phyloP scores from a whole-genome alignment of 2,329 filamentous ascomycete species.

The Parascedosporium putredinis region DNA sequence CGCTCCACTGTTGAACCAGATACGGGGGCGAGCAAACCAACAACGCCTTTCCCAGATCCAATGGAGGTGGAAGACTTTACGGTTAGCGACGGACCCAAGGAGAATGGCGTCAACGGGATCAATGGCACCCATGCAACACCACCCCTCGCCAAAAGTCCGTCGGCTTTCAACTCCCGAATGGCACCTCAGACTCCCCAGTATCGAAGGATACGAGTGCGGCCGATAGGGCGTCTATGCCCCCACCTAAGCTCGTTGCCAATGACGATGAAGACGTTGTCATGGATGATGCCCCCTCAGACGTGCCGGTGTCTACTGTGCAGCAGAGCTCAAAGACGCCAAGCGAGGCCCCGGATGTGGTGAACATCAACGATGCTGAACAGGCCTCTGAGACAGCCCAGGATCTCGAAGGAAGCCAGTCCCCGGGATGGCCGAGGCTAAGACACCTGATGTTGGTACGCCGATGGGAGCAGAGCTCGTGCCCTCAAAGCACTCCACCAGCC shows the following conservation, averaged over 20 bases:
- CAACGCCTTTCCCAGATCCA: neutral
- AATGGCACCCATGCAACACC: too few species aligned
- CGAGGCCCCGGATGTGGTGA: too few species aligned
- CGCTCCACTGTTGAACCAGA: neutral
- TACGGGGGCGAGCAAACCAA: neutral
- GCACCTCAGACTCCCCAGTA: neutral
- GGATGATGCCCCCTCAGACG: constrained; percentile 16
- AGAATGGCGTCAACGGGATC: neutral
- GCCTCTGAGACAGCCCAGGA: too few species aligned
- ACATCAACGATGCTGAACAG: too few species aligned
- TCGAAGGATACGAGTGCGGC: neutral
- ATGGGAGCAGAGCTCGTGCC: constrained; percentile 25
- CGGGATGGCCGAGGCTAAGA: constrained; percentile 39
- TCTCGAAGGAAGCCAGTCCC: constrained; percentile 38
- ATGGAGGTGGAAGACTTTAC: neutral
- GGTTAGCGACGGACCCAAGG: neutral
- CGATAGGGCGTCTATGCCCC: neutral
- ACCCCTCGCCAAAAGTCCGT: neutral
- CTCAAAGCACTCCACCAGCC: constrained; percentile 16
- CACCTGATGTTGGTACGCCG: constrained; percentile 35
- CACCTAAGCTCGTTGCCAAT: neutral
- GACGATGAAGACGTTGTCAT: constrained; percentile 22
- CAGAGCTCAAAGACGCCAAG: too few species aligned
- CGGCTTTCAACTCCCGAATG: neutral
- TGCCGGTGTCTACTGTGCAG: too few species aligned